Percentiles rank a stretch among this genome's conserved stretches.
phyloP scores from a whole-genome alignment of 2,329 filamentous ascomycete species.

The Phialocephala subalpina region DNA sequence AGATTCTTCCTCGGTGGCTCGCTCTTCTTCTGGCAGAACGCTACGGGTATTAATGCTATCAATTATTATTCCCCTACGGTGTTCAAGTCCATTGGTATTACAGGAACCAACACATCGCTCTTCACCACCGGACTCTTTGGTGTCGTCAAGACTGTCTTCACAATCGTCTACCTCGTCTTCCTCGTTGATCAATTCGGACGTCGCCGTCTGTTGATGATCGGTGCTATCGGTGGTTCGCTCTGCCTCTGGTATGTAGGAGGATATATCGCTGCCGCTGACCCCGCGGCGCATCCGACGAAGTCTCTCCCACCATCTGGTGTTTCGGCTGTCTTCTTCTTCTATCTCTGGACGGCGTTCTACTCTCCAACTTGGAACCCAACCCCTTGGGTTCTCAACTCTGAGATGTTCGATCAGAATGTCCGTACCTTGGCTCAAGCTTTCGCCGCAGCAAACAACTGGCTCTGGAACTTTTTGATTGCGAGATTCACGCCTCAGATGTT shows the following conservation, averaged over 20 bases:
- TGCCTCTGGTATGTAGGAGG: conserved; percentile 72
- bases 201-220: conserved; percentile 70
- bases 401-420: conserved; percentile 78
- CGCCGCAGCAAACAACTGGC: conserved; percentile 76
- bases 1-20: conserved; percentile 64
- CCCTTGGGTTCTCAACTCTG: conserved; percentile 78
- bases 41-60: conserved; percentile 61
- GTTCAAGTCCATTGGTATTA: conserved; percentile 68
- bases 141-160: conserved; percentile 75
- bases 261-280: conserved; percentile 61
- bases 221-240: conserved; percentile 66
- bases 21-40: conserved; percentile 84
- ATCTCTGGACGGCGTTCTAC: conserved; percentile 72
- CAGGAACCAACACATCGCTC: conserved; percentile 62
- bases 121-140: conserved; percentile 80
- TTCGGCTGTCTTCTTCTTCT: conserved; percentile 75
- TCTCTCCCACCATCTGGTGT: conserved; percentile 52
- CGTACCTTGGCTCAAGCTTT: conserved; percentile 75
- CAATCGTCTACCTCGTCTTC: conserved; percentile 73
- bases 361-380: conserved; percentile 77
- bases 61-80: conserved; percentile 79
- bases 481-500: conserved; percentile 75
- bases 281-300: conserved; percentile 44
- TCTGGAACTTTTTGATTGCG: conserved; percentile 71
- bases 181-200: conserved; percentile 72